Evolutionary conservation across 2,329 filamentous ascomycete genomes (phyloP), one percentile per base, ranked within the genome.

Genomic region (Sporothrix pallida): DNA sequence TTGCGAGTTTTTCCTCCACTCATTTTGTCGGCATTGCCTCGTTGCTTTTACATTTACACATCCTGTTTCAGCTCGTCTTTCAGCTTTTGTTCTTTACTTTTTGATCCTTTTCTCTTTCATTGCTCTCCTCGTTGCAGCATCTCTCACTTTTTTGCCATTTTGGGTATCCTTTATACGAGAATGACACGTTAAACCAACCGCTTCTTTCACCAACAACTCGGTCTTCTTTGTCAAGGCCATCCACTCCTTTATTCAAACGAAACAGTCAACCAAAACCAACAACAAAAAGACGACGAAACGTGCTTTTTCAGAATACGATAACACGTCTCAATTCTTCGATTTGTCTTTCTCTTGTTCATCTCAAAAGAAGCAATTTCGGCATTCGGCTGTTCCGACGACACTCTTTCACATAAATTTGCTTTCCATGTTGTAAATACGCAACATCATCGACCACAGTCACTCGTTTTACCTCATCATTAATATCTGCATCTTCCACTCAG

Each of bases 201-300:
- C 3, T 26, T 20, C 37, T 31, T 56, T 50, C 15, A 46, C 60
- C 48, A 71, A 48, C 31, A n/a, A 8, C 42, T 46, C 44, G 44
- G 70, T 37, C 56, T 71, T 58, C 54, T 50, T 71, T 71, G 68
- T 70, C 50, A 58, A 63, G 26, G 56, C 70, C 56, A 52, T 71
- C 70, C 70, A 71, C 70, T 71, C 70, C 54, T 71, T 71, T 71
- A 71, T 56, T 26, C 26, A 54, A 52, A 52, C 65, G 23, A 31
- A 52, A 54, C 15, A 8, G 42, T 37, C 31, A 54, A 48, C 17
- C 2, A 13, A 20, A 20, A 20, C 8, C 46, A 31, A 31, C 13
- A 52, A 15, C 67, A n/a, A 54, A 54, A n/a, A 54, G 9, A 26
- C 37, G n/a, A 65, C 60, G 37, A 63, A 42, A 46, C 60, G 60